Evolutionary conservation across 192 early-diverging fungal species (phyloP), one percentile per base, ranked within the genome.

Genomic region (Mortierella hygrophila): DNA sequence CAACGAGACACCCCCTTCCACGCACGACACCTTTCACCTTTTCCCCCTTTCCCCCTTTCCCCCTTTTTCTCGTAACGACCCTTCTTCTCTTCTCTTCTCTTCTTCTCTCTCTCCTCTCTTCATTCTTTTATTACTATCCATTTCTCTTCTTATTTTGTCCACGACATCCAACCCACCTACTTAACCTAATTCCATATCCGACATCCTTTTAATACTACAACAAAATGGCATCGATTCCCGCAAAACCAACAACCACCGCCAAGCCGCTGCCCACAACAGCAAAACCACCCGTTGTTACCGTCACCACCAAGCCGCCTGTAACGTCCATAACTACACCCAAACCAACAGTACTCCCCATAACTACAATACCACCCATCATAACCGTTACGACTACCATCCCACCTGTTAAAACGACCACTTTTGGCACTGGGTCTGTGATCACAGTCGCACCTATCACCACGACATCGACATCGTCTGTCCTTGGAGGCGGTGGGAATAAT

Each of bases 1-100:
- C 9, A 63, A 63, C 60, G 60, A 65, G 60, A 65, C 60, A 65
- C 60, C 60, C 60, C 60, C 29, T 65, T 65, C 60, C 60, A 65
- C 11, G 1, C n/a, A 32, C 60, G 0, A 15, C 29, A 40, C 6
- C 38, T n/a, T 63, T 29, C 20, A n/a, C 26, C 26, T 9, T 29
- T 63, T 63, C 35, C 35, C 35, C 35, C 35, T 35, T 35, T 35
- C 35, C 29, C 13, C 23, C 29, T 15, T 35, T 10, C 26, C 26
- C n/a, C 26, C 29, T 65, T 65, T 65, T 32, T 52, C 20, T 16
- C 20, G 49, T 21, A 52, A 65, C 60, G n/a, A 65, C 29, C 60
- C 60, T 29, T 65, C 49, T 32, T 26, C n/a, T 29, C 60, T 13
- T 32, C 29, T 15, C 29, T 29, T 32, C 26, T 32, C n/a, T 65